Base-by-base conservation (phyloP, 768 basidiomycete genomes). In the Mycena rebaudengoi region DNA sequence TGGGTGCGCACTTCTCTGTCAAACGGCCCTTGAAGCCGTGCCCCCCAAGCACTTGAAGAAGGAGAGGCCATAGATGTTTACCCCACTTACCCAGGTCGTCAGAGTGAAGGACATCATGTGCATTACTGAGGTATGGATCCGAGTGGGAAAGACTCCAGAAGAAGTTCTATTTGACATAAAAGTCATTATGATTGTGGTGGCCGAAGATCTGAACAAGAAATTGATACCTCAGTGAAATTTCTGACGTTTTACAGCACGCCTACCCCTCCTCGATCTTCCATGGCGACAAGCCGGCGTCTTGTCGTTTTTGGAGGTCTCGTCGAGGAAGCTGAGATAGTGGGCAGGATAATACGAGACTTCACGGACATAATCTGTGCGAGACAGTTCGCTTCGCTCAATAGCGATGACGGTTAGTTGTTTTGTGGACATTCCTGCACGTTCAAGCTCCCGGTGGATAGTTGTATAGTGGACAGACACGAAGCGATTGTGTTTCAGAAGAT, bases 261-360 rank as follows among this genome's bases (percentile, higher is more conserved):
- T 23, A 7, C 45, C 45, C 18, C 28, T 48, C 21, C 10, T n/a
- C n/a, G n/a, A n/a, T n/a, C n/a, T n/a, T 37, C 35, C 35, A 18
- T n/a, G 39, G 4, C 56, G 23, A 16, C 74, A 25, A 16, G 26
- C 53, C 20, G 60, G 26, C 3, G 74, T 74, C 25, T 67, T 48
- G 20, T 75, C 71, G 66, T 77, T 72, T 61, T 75, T 76, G 0
- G 74, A 78, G 1, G 69, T 70, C 54, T 80, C 74, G 56, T 80
- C 74, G 16, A 79, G 46, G 56, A 79, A 79, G 0, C 74, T 74
- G 16, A 80, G 63, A 46, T 79, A 69, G 5, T 78, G 73, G 11
- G 73, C 67, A 1, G 33, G 49, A 45, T 79, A 79, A 20, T 68
- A 63, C 2, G 75, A 70, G 68, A 79, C 74, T 1, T 44, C 35